Percentiles rank a stretch among this genome's conserved stretches.
These are phyloP conservation scores for Paramecium tetraurelia DNA, from an alignment of 73 alveolate genomes.

Conservation along the genomic window DNA sequence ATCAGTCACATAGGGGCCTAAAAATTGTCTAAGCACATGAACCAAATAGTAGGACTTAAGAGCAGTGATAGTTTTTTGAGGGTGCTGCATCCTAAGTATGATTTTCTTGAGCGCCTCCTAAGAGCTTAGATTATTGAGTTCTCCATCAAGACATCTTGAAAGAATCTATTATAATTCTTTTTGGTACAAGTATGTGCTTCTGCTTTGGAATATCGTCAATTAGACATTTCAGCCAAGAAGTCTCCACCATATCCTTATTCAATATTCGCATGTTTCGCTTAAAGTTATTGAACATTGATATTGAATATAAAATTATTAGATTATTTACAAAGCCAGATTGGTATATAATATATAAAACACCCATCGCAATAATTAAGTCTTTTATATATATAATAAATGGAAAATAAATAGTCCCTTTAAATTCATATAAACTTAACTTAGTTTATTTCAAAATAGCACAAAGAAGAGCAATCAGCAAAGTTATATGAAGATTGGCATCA, in stretches of 20 bases:
- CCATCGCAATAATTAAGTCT: background rate
- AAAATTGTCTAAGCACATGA: background rate
- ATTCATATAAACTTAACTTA: background rate
- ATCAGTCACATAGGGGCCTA: background rate
- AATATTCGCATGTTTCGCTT: background rate
- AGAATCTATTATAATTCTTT: background rate
- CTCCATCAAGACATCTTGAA: background rate
- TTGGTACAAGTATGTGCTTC: background rate
- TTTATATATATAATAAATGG: background rate
- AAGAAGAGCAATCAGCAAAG: background rate
- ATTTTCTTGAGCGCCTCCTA: background rate
- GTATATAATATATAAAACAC: background rate
- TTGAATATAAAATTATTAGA: background rate
- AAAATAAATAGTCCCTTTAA: background rate
- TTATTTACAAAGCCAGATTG: background rate
- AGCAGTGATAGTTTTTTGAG: background rate
- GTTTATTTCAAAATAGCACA: background rate
- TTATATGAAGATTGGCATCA: background rate
- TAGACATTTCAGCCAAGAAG: constrained; percentile 39
- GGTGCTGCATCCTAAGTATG: background rate
- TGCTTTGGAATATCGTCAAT: constrained; percentile 23
- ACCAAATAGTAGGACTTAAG: background rate
- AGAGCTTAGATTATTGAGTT: background rate
- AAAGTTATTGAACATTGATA: background rate
- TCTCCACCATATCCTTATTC: constrained; percentile 21